A percentile compares a stretch with the other conserved stretches of the same genome.
These are phyloP conservation scores for Phytophthora sansomeana DNA, from an alignment of 352 stramenopile genomes.

Conservation along the genomic window DNA sequence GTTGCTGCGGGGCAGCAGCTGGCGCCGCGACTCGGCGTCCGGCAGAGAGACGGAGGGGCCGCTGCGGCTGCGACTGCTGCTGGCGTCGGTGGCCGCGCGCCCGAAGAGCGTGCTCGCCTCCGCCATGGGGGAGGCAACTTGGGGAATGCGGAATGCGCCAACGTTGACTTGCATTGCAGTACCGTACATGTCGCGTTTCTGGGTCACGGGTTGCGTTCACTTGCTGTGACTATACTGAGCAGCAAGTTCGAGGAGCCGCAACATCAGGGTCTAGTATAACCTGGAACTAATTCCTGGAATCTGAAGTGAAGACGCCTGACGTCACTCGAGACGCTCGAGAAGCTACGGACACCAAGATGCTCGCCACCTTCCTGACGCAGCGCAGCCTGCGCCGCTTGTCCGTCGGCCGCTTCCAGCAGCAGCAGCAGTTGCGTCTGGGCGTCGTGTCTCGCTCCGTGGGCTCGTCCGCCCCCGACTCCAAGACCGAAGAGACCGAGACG, in stretches of 20 bases:
- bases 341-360: slow-evolving; percentile 1
- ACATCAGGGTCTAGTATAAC: neutral
- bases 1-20: slow-evolving; percentile 10
- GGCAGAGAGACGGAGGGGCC: slow-evolving; percentile 16
- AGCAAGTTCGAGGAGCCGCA: no score
- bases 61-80: slow-evolving; percentile 6
- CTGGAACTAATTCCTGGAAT: neutral
- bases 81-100: slow-evolving; percentile 7
- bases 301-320: neutral
- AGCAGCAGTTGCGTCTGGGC: slow-evolving; percentile 3
- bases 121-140: slow-evolving; percentile 4
- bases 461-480: slow-evolving; percentile 14
- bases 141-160: neutral
- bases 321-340: no score
- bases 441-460: slow-evolving; percentile 4
- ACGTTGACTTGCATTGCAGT: no score
- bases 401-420: slow-evolving; percentile 3
- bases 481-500: slow-evolving; percentile 1
- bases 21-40: slow-evolving; percentile 33
- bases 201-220: no score
- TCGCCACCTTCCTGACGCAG: slow-evolving; percentile 18
- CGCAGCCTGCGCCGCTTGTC: slow-evolving; percentile 7
- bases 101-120: slow-evolving; percentile 14
- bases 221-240: no score
- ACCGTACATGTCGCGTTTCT: no score